Base-by-base conservation (phyloP, 345 rosid species). In the Salix exigua region DNA sequence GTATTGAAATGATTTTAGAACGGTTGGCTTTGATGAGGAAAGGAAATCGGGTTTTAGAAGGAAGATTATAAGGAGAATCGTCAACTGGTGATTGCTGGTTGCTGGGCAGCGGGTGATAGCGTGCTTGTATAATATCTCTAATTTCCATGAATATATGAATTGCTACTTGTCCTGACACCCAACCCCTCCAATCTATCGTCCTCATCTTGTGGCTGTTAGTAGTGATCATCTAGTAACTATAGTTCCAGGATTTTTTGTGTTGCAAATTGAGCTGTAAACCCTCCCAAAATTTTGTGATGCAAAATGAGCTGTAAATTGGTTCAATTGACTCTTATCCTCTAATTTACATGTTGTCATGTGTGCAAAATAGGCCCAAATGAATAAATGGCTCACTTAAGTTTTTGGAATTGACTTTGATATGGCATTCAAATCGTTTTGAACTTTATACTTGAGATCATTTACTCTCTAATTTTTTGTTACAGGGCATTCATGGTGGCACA, bases 401-500 rank as follows among this genome's bases (percentile, higher is more conserved):
- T 30, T 16, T 44, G 50, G 50, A 13, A 4, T 44, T 3, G 2
- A 30, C 17, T 67, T 21, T 18, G 48, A 37, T 38, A 19, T 67
- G 13, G 23, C 70, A 21, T 13, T 38, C 42, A 19, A 37, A 44
- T 42, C 12, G 16, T 44, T 69, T 67, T 46, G 72, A 23, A 26
- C 21, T 69, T 46, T 69, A 58, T 26, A 69, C 46, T 40, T 44
- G 23, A 16, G 58, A 58, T 58, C n/a, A 19, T 44, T 26, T 44
- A 35, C 25, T 38, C 6, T 17, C 28, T 69, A 46, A 10, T 58
- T 14, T 51, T 26, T 77, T 51, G 23, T 73, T 75, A 42, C 86
- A 95, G 99, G 83, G 94, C 97, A 76, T 91, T 89, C 70, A 88
- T 89, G 94, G 99, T 91, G 78, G 94, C 93, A 60, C 93, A 89